Evolutionary conservation across 1,284 basidiomycete species (phyloP), one percentile per base, ranked within the genome.

Genomic region (Phylloporus gajari): DNA sequence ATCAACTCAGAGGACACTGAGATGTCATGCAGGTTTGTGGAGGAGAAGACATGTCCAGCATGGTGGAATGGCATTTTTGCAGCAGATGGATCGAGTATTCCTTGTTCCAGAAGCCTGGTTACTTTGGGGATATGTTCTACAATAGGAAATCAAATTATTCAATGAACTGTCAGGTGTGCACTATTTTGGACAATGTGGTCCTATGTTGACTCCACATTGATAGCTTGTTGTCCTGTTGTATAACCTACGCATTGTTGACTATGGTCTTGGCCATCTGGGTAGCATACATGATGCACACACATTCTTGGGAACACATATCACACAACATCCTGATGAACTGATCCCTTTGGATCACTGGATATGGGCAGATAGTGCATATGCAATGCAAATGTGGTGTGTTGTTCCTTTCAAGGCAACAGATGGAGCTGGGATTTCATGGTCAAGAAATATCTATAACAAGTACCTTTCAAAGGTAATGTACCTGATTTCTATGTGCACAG

Each of bases 121-220:
- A 21, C 9, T 63, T 44, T 32, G 27, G 42, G 11, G 61, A 63
- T 3, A 63, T 9, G 5, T 46, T 63, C 27, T 68, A 62, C 21
- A 51, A 75, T 30, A 19, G 56, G 42, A 75, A 75, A 23, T 59
- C 40, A 3, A 46, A 23, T 4, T 75, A 66, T 44, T 75, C 59
- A 23, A 32, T 75, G 2, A 75, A 70, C 5, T 70, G 67, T 67
- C 74, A 75, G 46, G 74, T 73, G 67, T 9, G 38, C 19, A 27
- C n/a, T 12, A 21, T n/a, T n/a, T 44, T 44, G 44, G 13, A 44
- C 4, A 17, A 4, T 11, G 44, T 44, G 13, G 13, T 44, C 13
- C 5, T 19, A 44, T 44, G 11, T n/a, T 53, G 11, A 53, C 23
- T 21, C 5, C 3, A 9, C n/a, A n/a, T 9, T 19, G 12, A 3